Conservation (phyloP, 768 basidiomycete species). For the Termitomyces sp. region DNA sequence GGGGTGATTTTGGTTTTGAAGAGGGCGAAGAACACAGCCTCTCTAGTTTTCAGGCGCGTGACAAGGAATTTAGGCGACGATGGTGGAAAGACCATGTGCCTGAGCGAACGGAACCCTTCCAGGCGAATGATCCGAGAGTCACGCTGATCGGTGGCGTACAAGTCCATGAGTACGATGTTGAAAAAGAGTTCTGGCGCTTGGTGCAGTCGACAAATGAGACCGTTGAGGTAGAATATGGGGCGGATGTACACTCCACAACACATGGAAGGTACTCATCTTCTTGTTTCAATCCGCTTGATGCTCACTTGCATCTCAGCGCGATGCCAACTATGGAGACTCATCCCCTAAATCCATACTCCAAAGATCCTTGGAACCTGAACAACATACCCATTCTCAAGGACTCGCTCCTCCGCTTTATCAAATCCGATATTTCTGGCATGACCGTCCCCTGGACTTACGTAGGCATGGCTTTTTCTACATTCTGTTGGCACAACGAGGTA, state of each 20-base stretch:
- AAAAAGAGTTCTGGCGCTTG: constrained; percentile 95
- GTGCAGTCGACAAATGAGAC: constrained; percentile 87
- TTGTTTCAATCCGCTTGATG: constrained; percentile 2
- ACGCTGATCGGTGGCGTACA: constrained; percentile 51
- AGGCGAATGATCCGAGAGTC: constrained; percentile 41
- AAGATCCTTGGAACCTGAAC: constrained; percentile 96
- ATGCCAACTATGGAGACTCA: constrained; percentile 96
- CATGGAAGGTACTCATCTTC: constrained; percentile 76
- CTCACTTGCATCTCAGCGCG: constrained; percentile 45
- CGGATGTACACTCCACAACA: constrained; percentile 95
- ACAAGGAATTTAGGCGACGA: constrained; percentile 78
- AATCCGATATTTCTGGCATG: constrained; percentile 99
- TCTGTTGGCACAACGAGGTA: constrained; percentile 99
- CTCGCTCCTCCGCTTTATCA: constrained; percentile 93
- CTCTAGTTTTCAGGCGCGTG: constrained; percentile 86
- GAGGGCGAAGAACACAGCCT: constrained; percentile 96
- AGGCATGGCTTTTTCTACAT: constrained; percentile 98
- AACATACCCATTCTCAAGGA: constrained; percentile 92
- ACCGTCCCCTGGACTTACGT: constrained; percentile 99
- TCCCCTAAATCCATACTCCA: constrained; percentile 80
- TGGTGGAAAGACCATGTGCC: constrained; percentile 87
- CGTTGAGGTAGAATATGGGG: constrained; percentile 99
- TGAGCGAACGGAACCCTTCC: constrained; percentile 22
- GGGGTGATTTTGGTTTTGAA: constrained; percentile 96
- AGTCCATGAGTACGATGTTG: constrained; percentile 89